These are phyloP conservation scores for Trypanosoma avium DNA, from an alignment of 208 protist species.

Conservation along the genomic window DNA sequence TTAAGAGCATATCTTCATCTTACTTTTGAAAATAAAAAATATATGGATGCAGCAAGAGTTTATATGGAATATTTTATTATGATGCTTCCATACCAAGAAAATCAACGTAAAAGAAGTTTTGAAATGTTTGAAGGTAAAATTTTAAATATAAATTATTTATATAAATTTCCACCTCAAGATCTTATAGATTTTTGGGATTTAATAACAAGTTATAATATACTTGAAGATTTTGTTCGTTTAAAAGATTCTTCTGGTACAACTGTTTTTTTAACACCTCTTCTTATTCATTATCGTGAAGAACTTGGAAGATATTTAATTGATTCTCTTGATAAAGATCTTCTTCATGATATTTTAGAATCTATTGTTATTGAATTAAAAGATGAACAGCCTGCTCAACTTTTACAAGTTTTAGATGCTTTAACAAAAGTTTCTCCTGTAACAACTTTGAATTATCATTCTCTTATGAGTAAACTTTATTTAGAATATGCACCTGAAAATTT, in stretches of 20 bases:
- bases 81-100: conserved; percentile 16
- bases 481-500: conserved; percentile 25
- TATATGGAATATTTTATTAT: conserved; percentile 29
- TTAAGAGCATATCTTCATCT: conserved; percentile 24
- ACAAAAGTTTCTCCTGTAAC: conserved; percentile 10
- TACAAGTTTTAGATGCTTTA: conserved; percentile 24
- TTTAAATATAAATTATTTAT: background rate
- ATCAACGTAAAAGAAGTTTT: conserved; percentile 9
- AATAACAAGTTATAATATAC: conserved; percentile 19
- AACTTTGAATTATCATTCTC: conserved; percentile 25
- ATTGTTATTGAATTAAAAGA: conserved; percentile 21
- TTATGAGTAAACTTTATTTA: conserved; percentile 27
- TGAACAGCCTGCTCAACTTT: conserved; percentile 19
- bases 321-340: conserved; percentile 10
- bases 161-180: conserved; percentile 16
- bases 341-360: conserved; percentile 19
- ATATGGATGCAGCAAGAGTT: conserved; percentile 18
- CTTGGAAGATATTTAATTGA: conserved; percentile 21
- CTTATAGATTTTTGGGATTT: conserved; percentile 33
- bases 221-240: conserved; percentile 21
- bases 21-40: conserved; percentile 20
- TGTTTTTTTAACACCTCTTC: conserved; percentile 23
- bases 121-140: conserved; percentile 20
- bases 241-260: conserved; percentile 17
- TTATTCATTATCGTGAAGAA: conserved; percentile 26